phyloP scores from a whole-genome alignment of 2,329 filamentous ascomycete genomes.

The Trichoderma simmonsii region DNA sequence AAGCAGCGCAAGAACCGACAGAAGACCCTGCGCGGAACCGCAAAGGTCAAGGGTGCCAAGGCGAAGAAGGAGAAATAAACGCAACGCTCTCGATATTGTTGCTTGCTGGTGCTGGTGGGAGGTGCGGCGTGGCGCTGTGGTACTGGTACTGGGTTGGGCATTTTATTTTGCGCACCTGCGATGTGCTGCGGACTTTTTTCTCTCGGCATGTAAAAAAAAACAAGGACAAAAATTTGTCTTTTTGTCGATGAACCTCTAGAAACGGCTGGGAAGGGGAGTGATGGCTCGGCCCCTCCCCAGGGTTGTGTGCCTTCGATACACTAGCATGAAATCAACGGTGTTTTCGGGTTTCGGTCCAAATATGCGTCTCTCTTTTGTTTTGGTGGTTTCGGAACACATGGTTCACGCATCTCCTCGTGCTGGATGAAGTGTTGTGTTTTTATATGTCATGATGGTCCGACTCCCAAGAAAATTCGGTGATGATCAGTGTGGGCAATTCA shows the following conservation, averaged over 20 bases:
- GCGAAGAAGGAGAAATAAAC: constrained; percentile 91
- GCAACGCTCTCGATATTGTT: constrained; percentile 32
- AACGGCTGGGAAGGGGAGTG: constrained; percentile 29
- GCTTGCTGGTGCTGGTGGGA: constrained; percentile 20
- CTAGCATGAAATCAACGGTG: constrained; percentile 44
- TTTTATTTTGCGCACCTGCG: constrained; percentile 26
- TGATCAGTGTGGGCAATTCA: constrained; percentile 11
- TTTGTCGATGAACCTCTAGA: constrained; percentile 30
- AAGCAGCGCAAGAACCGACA: constrained; percentile 99
- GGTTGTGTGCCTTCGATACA: constrained; percentile 35
- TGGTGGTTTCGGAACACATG: neutral
- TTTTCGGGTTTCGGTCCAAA: constrained; percentile 40
- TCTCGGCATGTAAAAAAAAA: constrained; percentile 22
- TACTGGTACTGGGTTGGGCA: constrained; percentile 28
- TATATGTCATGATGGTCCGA: constrained; percentile 1
- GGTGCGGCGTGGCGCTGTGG: constrained; percentile 13
- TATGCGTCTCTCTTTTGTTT: neutral
- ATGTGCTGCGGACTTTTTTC: constrained; percentile 28
- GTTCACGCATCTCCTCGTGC: neutral
- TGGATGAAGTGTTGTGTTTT: too few relatives aligned
- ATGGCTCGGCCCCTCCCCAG: constrained; percentile 26
- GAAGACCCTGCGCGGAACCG: constrained; percentile 97
- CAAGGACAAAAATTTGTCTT: neutral
- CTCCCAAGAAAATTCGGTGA: neutral
- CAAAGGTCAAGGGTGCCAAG: constrained; percentile 95